These are phyloP conservation scores for Osmanthus fragrans DNA, from an alignment of 257 asterid species.

Conservation along the genomic window DNA sequence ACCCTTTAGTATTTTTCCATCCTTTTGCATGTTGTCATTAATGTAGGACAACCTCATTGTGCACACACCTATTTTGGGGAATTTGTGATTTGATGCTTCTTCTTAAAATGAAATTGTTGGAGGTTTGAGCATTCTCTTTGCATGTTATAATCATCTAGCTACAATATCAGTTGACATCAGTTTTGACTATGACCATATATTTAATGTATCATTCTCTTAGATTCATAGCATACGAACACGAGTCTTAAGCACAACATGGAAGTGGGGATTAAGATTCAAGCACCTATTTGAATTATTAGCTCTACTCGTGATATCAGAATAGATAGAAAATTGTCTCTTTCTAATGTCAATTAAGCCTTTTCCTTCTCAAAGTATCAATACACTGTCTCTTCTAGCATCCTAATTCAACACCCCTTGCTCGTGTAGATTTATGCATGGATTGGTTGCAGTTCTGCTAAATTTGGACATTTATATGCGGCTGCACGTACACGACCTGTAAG, in stretches of 20 bases:
- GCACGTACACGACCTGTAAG: conserved; percentile 82
- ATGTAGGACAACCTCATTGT: not conserved
- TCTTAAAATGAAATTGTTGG: not conserved
- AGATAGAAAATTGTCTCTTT: not conserved
- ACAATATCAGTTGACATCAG: not conserved
- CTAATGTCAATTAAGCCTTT: not conserved
- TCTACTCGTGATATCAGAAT: not conserved
- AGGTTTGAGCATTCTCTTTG: not conserved
- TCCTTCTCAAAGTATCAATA: not conserved
- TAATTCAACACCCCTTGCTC: conserved; percentile 1
- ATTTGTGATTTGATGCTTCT: not conserved
- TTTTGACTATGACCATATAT: not conserved
- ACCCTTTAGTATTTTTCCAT: not conserved
- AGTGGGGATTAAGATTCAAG: not conserved
- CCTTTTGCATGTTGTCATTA: not conserved
- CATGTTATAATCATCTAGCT: not conserved
- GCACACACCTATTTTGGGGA: not conserved
- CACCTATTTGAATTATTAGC: not conserved
- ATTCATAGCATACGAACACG: not conserved
- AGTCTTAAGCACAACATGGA: not conserved
- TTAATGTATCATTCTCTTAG: not conserved
- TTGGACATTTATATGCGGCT: conserved; percentile 92
- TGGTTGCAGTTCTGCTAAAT: conserved; percentile 80
- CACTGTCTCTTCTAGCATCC: not conserved
- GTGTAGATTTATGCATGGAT: conserved; percentile 86